These are phyloP conservation scores for Blastobotrys peoriensis DNA, from an alignment of 805 yeast species.

Conservation along the genomic window DNA sequence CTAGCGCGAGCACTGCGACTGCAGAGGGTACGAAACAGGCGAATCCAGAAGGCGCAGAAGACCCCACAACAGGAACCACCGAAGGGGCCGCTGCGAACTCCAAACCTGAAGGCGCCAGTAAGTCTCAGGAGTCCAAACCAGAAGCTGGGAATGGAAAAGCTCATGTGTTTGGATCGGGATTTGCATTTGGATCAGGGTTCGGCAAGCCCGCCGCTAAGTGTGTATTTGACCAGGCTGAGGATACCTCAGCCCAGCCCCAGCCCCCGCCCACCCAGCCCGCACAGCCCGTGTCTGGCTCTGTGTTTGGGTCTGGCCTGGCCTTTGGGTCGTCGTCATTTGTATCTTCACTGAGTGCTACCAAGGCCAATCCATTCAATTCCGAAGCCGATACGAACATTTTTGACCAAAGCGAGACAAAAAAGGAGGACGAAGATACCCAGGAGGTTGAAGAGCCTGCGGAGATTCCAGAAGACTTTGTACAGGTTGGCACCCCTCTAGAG, in stretches of 20 bases:
- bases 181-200: slow-evolving; percentile 28
- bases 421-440: slow-evolving; percentile 24
- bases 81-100: no score
- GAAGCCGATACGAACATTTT: slow-evolving; percentile 23
- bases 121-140: background rate
- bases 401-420: slow-evolving; percentile 15
- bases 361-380: background rate
- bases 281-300: slow-evolving; percentile 28
- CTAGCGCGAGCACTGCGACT: background rate
- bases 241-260: no score
- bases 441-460: slow-evolving; percentile 19
- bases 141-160: slow-evolving; percentile 5
- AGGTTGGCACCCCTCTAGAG: slow-evolving; percentile 26
- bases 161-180: slow-evolving; percentile 37
- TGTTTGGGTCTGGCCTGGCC: slow-evolving; percentile 41
- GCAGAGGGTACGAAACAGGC: slow-evolving; percentile 3
- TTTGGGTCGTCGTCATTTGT: slow-evolving; percentile 4
- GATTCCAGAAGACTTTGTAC: slow-evolving; percentile 26
- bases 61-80: no score
- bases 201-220: no score
- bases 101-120: slow-evolving; percentile 3
- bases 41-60: slow-evolving; percentile 4
- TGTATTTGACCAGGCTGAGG: no score
- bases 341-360: background rate
- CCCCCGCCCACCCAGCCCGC: no score